These are phyloP conservation scores for Bondarzewia mesenterica DNA, from an alignment of 1,284 basidiomycete genomes.

Conservation along the genomic window DNA sequence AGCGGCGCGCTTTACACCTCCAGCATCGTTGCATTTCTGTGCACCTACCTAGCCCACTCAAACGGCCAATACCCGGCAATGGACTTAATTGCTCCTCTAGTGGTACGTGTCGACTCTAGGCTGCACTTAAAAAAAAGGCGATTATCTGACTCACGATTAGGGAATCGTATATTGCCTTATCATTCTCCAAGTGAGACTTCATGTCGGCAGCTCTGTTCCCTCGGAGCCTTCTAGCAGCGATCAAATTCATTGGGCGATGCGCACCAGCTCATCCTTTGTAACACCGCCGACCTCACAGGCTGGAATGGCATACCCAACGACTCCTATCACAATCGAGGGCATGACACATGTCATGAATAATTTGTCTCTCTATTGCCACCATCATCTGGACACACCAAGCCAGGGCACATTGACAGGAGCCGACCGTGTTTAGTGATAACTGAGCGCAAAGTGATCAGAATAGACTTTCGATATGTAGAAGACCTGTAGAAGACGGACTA, in stretches of 20 bases:
- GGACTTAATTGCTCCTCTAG: slow-evolving; percentile 7
- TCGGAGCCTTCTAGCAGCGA: too few species aligned
- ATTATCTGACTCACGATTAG: neutral
- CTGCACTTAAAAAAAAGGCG: neutral
- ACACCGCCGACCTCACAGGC: neutral
- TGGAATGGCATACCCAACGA: neutral
- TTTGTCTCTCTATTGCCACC: neutral
- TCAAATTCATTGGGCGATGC: too few species aligned
- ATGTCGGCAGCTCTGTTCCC: neutral
- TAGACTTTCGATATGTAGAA: too few species aligned
- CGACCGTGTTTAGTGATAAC: too few species aligned
- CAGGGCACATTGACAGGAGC: neutral
- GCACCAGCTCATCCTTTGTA: too few species aligned
- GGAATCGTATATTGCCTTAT: slow-evolving; percentile 11
- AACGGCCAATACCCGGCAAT: slow-evolving; percentile 9
- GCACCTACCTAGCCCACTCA: slow-evolving; percentile 1
- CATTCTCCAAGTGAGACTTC: slow-evolving; percentile 9
- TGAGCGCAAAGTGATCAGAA: too few species aligned
- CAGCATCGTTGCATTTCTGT: slow-evolving; percentile 4
- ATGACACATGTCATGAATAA: neutral
- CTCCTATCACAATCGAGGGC: neutral
- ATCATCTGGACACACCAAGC: neutral
- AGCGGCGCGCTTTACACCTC: slow-evolving; percentile 10
- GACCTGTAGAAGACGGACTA: too few species aligned
- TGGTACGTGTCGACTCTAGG: slow-evolving; percentile 3